Base-by-base conservation (phyloP, 805 yeast species). In the Peterozyma xylosa region DNA sequence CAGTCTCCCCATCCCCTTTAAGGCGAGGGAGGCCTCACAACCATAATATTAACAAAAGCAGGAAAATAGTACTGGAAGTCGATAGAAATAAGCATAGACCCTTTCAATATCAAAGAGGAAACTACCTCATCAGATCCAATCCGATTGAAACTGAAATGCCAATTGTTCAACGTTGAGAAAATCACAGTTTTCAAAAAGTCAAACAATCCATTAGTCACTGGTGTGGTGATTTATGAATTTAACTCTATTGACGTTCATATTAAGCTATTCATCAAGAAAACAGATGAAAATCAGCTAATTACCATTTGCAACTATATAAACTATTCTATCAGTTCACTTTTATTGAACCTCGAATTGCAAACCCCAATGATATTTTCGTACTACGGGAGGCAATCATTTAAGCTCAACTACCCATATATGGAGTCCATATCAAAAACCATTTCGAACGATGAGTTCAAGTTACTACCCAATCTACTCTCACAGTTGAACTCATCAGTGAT, bases 331-430 rank as follows among this genome's bases (percentile, higher is more conserved):
- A 44, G 54, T 10, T 49, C 59, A 38, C 48, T 52, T 27, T 50
- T 52, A 14, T 11, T 56, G 30, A 38, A 52, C 9, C 43, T 62
- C 16, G 62, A 59, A 38, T n/a, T 37, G 4, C 30, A 34, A 3
- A 46, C 49, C n/a, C 68, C 68, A 1, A 38, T 63, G 18, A 53
- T 54, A 13, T 60, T 61, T 36, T 58, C 62, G 9, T 55, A 49
- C 45, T 43, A 53, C 45, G 9, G 51, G 45, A 9, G 49, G 54
- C 37, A 41, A 32, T 14, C 41, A 43, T 43, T 56, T 15, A 43
- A 49, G 16, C 48, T 48, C 30, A 52, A 52, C 27, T 54, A 51
- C 15, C 45, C 60, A 6, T 39, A 49, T 3, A 38, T 37, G 43
- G 37, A 40, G 29, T 34, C 39, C 14, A 39, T 39, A 11, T 36